Evolutionary conservation across 1,139 yeast species (phyloP).

Genomic region (Nakaseomyces kungkrabaensis): DNA sequence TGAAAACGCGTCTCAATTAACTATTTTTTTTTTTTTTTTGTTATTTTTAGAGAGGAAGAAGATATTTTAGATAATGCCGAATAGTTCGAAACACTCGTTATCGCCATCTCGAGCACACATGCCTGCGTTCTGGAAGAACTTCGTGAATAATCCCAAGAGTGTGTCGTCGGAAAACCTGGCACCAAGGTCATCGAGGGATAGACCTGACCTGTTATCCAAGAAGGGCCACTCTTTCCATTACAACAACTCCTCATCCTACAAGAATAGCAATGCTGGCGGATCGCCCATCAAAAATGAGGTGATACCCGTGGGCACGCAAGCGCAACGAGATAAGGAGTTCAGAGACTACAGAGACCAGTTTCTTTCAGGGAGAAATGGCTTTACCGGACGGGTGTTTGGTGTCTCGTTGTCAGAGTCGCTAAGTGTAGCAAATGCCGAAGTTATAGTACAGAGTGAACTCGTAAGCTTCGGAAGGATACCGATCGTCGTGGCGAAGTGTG

Average conservation of each 20-base stretch:
- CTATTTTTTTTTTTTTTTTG: too few relatives aligned
- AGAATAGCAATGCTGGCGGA: background rate
- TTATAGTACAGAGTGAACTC: slow-evolving; percentile 29
- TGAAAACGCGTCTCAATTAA: too few relatives aligned
- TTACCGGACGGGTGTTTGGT: slow-evolving; percentile 60
- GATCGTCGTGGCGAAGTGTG: slow-evolving; percentile 86
- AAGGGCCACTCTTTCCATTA: slow-evolving; percentile 10
- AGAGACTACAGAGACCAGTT: slow-evolving; percentile 25
- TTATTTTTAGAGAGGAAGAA: too few relatives aligned
- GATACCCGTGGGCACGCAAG: background rate
- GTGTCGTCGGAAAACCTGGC: slow-evolving; percentile 22
- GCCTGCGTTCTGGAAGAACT: slow-evolving; percentile 33
- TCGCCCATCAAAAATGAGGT: slow-evolving; percentile 2
- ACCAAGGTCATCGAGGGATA: slow-evolving; percentile 9
- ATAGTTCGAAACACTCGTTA: slow-evolving; percentile 1
- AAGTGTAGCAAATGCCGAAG: slow-evolving; percentile 45
- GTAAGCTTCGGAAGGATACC: slow-evolving; percentile 30
- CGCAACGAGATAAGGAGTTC: slow-evolving; percentile 4
- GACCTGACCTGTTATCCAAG: background rate
- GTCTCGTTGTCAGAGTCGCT: slow-evolving; percentile 66
- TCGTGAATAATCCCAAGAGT: slow-evolving; percentile 30
- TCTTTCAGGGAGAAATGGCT: slow-evolving; percentile 25
- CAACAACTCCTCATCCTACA: background rate
- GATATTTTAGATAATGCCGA: background rate
- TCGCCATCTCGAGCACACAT: slow-evolving; percentile 9